Conservation (phyloP, 305 asterid species). For the Fraxinus paxiana region DNA sequence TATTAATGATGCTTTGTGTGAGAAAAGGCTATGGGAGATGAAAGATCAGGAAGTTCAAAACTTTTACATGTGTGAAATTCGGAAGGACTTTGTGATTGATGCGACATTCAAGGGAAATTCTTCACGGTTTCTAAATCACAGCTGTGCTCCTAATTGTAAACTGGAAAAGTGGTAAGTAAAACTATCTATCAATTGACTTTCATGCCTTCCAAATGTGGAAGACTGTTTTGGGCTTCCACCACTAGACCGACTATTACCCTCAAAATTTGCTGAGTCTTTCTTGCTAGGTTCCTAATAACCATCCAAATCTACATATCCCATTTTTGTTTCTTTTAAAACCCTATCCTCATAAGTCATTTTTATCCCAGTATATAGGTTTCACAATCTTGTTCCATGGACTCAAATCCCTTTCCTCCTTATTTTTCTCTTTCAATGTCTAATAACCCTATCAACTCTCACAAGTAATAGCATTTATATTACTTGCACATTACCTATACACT, state of each 20-base stretch:
- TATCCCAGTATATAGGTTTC: not conserved
- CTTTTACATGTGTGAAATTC: conserved; percentile 91
- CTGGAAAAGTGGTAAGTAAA: conserved; percentile 81
- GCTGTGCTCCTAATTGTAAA: conserved; percentile 88
- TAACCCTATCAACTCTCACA: not conserved
- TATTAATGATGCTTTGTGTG: conserved; percentile 81
- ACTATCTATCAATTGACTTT: conserved; percentile 9
- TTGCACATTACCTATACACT: not conserved
- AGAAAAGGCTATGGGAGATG: conserved; percentile 88
- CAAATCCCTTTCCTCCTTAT: not conserved
- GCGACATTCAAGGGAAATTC: conserved; percentile 92
- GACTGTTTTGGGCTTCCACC: not conserved
- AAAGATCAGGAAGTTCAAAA: conserved; percentile 65
- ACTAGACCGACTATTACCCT: not conserved
- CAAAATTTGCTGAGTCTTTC: not conserved
- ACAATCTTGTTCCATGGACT: not conserved
- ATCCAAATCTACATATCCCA: not conserved
- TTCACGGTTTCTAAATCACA: conserved; percentile 88
- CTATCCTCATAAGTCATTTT: not conserved
- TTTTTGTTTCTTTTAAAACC: not conserved
- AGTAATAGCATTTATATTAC: not conserved
- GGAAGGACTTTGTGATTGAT: conserved; percentile 85
- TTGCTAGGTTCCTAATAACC: not conserved
- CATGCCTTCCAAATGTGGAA: conserved; percentile 5
- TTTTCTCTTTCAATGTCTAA: not conserved